Evolutionary conservation across 2,329 filamentous ascomycete genomes (phyloP), one percentile per base, ranked within the genome.

Genomic region (Erysiphe pulchra): DNA sequence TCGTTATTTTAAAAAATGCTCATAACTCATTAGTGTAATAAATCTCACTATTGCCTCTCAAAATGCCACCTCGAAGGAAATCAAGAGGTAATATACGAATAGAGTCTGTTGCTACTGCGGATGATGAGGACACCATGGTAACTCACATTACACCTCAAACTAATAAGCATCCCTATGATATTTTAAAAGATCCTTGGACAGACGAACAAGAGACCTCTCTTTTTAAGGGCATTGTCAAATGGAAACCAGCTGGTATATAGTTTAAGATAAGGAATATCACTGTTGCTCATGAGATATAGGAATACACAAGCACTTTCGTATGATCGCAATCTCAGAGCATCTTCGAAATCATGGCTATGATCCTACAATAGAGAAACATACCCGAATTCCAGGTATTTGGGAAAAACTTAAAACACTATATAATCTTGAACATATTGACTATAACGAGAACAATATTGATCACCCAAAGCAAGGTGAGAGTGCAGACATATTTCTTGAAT

Each of bases 161-260:
- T 42, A 47, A 50, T 57, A 62, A 63, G 49, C 55, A 60, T n/a
- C 58, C 59, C 16, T 61, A 63, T 48, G 64, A 75, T 49, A 56
- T 67, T 4, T 60, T 72, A 43, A 71, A 74, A 47, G 82, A 87
- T 51, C 73, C 77, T 24, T 98, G 90, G 90, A 94, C 85, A 4
- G 86, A 93, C 56, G 87, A 94, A 57, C 90, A 98, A 61, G 80
- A 92, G 52, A 85, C 83, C 1, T 86, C 84, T 37, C 69, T 98
- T 0, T 84, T 93, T 64, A 94, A 94, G 59, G 84, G 77, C 45
- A 79, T 95, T 52, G 86, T 95, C 51, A 73, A 77, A 57, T 93
- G 82, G 80, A 98, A 98, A 59, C 90, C 90, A n/a, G 87, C 87
- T 37, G 87, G 85, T 83, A 58, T n/a, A 2, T 16, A 12, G 9